phyloP scores from a whole-genome alignment of 2,329 filamentous ascomycete species.

The Zymoseptoria pseudotritici region DNA sequence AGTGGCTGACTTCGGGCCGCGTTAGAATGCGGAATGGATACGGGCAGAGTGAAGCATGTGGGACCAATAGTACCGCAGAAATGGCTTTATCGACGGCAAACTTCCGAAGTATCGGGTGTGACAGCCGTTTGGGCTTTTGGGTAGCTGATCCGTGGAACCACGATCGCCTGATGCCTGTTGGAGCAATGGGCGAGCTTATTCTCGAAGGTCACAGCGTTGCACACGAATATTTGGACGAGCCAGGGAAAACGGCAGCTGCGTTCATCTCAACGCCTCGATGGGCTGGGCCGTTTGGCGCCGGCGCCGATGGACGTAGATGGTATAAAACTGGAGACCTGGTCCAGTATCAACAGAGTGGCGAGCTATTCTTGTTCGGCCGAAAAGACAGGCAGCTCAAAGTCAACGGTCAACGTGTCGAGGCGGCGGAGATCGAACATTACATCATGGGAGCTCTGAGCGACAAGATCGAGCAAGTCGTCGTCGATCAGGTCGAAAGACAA shows the following conservation, averaged over 20 bases:
- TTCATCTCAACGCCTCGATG: slow-evolving; percentile 21
- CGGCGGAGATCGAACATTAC: neutral
- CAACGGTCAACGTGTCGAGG: slow-evolving; percentile 1
- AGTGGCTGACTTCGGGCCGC: neutral
- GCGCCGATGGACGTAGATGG: neutral
- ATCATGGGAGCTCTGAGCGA: neutral
- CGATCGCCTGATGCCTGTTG: slow-evolving; percentile 32
- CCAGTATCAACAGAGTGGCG: slow-evolving; percentile 1
- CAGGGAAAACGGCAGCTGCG: slow-evolving; percentile 20
- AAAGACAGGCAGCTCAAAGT: neutral
- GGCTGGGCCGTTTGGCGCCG: neutral
- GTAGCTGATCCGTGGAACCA: slow-evolving; percentile 24
- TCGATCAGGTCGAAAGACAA: neutral
- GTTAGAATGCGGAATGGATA: neutral
- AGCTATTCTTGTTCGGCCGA: neutral
- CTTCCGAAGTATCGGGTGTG: neutral
- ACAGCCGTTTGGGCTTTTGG: slow-evolving; percentile 14
- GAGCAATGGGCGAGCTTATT: slow-evolving; percentile 37
- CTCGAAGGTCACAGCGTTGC: slow-evolving; percentile 39
- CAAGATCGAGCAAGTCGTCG: slow-evolving; percentile 1
- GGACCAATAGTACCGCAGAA: neutral
- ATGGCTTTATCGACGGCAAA: neutral
- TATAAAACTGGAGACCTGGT: slow-evolving; percentile 9
- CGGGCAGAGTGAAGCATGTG: neutral
- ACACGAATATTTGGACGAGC: slow-evolving; percentile 34